Percentiles rank a stretch among this genome's conserved stretches.
Evolutionary conservation across 371 early-diverging fungal genomes (phyloP).

Genomic region (Rhizopus microsporus): DNA sequence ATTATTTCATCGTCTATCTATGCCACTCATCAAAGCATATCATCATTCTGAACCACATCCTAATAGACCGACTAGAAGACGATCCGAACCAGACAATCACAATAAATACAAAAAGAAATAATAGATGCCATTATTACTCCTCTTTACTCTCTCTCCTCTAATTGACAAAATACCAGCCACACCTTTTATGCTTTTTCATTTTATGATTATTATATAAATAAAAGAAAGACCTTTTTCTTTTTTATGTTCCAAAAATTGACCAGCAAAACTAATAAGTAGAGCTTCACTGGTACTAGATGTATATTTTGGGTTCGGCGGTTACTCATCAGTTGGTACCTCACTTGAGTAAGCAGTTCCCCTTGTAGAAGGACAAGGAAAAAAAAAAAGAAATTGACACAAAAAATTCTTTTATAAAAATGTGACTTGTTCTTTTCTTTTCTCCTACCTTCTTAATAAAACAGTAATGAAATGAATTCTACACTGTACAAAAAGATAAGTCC

Average conservation of each 20-base stretch:
- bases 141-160: neutral
- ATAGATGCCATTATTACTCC: neutral
- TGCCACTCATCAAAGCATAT: slow-evolving; percentile 21
- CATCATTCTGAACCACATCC: slow-evolving; percentile 1
- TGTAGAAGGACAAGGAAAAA: slow-evolving; percentile 31
- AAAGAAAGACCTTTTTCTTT: slow-evolving; percentile 7
- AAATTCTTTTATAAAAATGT: no score
- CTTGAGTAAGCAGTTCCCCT: slow-evolving; percentile 31
- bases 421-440: no score
- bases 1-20: slow-evolving; percentile 29
- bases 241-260: slow-evolving; percentile 30
- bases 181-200: neutral
- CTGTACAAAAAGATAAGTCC: no score
- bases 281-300: slow-evolving; percentile 10
- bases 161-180: no score
- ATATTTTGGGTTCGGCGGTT: slow-evolving; percentile 27
- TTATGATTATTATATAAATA: neutral
- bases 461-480: no score
- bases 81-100: slow-evolving; percentile 20
- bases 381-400: no score
- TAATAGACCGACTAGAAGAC: slow-evolving; percentile 16
- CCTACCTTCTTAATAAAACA: no score
- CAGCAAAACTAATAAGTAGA: slow-evolving; percentile 6
- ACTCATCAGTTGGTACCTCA: slow-evolving; percentile 33
- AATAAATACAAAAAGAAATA: slow-evolving; percentile 17